Evolutionary conservation across 345 rosid species (phyloP).

Genomic region (Erodium maritimum): DNA sequence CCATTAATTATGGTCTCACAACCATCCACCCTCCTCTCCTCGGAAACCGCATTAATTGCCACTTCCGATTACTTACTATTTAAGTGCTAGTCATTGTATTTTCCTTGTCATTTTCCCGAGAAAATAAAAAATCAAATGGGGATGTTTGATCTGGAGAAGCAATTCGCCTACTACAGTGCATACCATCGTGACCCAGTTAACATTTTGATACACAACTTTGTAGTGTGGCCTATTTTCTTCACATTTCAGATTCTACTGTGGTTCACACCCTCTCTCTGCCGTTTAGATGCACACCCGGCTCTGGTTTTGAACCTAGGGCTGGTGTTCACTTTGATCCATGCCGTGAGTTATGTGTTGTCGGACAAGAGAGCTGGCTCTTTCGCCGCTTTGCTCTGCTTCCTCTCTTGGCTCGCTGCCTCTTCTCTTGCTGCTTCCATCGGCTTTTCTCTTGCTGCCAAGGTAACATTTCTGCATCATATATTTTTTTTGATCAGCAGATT

Average conservation of each 20-base stretch:
- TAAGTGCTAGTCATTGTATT: too few species aligned
- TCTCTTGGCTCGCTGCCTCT: slow-evolving; percentile 21
- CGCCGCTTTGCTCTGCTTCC: slow-evolving; percentile 17
- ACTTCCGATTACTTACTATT: too few species aligned
- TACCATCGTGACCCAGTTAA: slow-evolving; percentile 21
- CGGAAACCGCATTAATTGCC: too few species aligned
- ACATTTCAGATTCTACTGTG: slow-evolving; percentile 16
- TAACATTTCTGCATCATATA: neutral
- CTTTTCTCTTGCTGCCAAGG: slow-evolving; percentile 20
- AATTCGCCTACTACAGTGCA: slow-evolving; percentile 27
- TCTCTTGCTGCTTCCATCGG: slow-evolving; percentile 12
- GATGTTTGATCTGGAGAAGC: slow-evolving; percentile 21
- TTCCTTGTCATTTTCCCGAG: slow-evolving; percentile 2
- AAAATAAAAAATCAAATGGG: neutral
- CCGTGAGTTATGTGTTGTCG: slow-evolving; percentile 14
- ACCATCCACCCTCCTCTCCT: too few species aligned
- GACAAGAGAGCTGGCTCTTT: slow-evolving; percentile 21
- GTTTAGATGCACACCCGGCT: slow-evolving; percentile 2
- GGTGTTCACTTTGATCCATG: slow-evolving; percentile 13
- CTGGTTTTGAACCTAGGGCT: slow-evolving; percentile 18
- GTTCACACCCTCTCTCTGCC: slow-evolving; percentile 10
- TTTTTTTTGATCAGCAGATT: neutral
- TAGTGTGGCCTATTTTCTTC: slow-evolving; percentile 26
- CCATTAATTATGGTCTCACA: too few species aligned
- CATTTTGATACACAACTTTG: slow-evolving; percentile 15